Percentiles rank a stretch among this genome's conserved stretches.
Evolutionary conservation across 2,329 filamentous ascomycete genomes (phyloP).

Genomic region (Dothidotthia symphoricarpi): DNA sequence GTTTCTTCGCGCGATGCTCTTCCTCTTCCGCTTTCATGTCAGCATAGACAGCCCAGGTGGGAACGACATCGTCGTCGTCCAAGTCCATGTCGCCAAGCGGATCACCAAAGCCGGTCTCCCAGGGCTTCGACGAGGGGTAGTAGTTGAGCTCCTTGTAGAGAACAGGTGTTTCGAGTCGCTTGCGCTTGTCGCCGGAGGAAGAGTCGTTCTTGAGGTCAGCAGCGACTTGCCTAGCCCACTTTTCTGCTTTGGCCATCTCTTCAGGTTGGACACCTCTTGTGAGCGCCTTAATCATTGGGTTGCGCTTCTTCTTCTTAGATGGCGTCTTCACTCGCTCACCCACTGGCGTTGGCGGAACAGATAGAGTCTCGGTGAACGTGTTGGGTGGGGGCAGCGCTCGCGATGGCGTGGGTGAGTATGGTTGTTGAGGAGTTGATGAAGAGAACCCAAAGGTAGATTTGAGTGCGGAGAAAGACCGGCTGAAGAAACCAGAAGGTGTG

Average conservation of each 20-base stretch:
- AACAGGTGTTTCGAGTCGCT: constrained; percentile 26
- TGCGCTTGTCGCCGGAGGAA: constrained; percentile 29
- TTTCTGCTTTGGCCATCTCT: constrained; percentile 20
- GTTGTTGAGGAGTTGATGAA: constrained; percentile 4
- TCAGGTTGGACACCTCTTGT: constrained; percentile 19
- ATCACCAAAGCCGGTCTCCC: constrained; percentile 33
- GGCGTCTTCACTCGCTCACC: constrained; percentile 24
- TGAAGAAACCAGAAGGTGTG: constrained; percentile 12
- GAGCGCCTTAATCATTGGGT: constrained; percentile 17
- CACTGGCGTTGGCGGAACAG: constrained; percentile 28
- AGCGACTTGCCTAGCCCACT: constrained; percentile 28
- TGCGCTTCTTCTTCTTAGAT: constrained; percentile 16
- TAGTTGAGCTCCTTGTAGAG: constrained; percentile 26
- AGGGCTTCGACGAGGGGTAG: constrained; percentile 33
- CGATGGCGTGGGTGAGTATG: constrained; percentile 13
- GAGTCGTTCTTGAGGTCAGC: constrained; percentile 19
- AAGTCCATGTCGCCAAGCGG: constrained; percentile 25
- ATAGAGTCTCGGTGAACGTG: constrained; percentile 23
- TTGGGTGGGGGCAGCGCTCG: constrained; percentile 12
- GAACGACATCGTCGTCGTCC: constrained; percentile 29
- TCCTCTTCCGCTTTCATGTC: constrained; percentile 27
- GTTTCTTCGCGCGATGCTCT: constrained; percentile 22
- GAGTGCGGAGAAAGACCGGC: constrained; percentile 21
- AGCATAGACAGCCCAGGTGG: constrained; percentile 32
- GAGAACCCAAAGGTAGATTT: constrained; percentile 19